phyloP scores from a whole-genome alignment of 257 asterid genomes.

The Nemophila menziesii region DNA sequence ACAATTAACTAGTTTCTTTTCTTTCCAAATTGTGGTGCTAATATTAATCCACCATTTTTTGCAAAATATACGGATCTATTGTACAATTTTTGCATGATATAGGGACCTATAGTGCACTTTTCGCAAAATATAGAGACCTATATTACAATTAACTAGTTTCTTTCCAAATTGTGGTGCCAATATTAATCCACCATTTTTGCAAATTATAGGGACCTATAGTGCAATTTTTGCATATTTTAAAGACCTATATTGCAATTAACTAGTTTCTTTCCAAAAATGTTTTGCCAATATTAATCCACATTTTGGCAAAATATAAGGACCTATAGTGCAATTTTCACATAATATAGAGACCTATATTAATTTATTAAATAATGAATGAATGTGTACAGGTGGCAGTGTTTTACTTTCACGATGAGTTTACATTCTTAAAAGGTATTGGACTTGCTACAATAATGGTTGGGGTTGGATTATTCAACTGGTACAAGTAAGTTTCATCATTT shows the following conservation, averaged over 20 bases:
- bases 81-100: too few species aligned
- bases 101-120: too few species aligned
- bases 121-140: too few species aligned
- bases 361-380: constrained; percentile 6
- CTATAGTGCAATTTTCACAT: neutral
- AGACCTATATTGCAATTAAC: neutral
- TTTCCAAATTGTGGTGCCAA: too few species aligned
- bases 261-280: neutral
- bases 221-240: neutral
- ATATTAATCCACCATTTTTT: too few species aligned
- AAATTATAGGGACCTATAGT: too few species aligned
- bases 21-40: too few species aligned
- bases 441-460: constrained; percentile 73
- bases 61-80: too few species aligned
- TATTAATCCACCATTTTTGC: too few species aligned
- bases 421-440: constrained; percentile 82
- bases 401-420: constrained; percentile 86
- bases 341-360: constrained; percentile 11
- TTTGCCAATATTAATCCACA: neutral
- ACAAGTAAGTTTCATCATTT: constrained; percentile 63
- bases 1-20: too few species aligned
- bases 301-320: too few species aligned
- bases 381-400: constrained; percentile 88
- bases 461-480: constrained; percentile 92
- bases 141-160: too few species aligned